Conservation (phyloP, 345 rosid species). For the Eucalyptus polybractea region DNA sequence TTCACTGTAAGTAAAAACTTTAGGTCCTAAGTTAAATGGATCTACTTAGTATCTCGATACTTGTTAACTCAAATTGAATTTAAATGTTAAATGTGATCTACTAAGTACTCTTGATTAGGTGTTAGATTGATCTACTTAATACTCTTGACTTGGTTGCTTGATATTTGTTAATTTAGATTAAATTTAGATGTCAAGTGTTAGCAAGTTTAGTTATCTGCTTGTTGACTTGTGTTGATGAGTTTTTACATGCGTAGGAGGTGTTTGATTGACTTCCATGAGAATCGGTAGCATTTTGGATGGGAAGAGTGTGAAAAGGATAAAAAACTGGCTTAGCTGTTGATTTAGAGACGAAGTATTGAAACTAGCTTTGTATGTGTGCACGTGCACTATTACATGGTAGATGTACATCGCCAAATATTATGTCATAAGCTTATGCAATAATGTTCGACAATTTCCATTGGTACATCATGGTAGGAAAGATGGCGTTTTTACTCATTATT, state of each 20-base stretch:
- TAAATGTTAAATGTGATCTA: too few species aligned
- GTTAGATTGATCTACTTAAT: not conserved
- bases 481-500: not conserved
- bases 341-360: not conserved
- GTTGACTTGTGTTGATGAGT: not conserved
- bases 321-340: not conserved
- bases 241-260: not conserved
- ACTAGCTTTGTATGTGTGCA: not conserved
- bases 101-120: not conserved
- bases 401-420: too few species aligned
- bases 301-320: not conserved
- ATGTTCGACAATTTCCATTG: too few species aligned
- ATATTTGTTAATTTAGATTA: not conserved
- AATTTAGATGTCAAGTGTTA: not conserved
- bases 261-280: not conserved
- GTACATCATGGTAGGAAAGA: not conserved
- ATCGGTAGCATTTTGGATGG: not conserved
- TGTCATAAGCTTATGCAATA: too few species aligned
- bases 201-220: not conserved
- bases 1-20: not conserved
- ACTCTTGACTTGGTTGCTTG: not conserved
- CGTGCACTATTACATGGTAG: not conserved
- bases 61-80: not conserved
- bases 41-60: not conserved
- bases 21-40: too few species aligned